Percentiles rank a stretch among this genome's conserved stretches.
Conservation (phyloP, 768 basidiomycete species). For the Saitozyma sp. region DNA sequence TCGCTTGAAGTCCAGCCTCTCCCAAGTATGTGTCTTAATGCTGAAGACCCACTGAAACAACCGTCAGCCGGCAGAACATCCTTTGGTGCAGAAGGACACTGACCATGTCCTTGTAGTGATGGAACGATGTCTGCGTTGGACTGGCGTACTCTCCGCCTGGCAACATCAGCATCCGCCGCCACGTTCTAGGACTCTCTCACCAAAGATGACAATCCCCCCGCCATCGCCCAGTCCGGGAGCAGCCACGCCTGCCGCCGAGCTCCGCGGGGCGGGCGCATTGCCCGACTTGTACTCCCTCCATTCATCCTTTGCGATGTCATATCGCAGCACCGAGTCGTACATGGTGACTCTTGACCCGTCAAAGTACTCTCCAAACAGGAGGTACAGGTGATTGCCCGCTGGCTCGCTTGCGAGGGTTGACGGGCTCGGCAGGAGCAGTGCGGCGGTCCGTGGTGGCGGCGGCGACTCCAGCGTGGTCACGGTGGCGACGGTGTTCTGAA, state of each 20-base stretch:
- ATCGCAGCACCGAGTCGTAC: neutral
- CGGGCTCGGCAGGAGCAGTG: constrained; percentile 69
- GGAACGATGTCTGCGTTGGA: constrained; percentile 76
- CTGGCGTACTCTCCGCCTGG: constrained; percentile 84
- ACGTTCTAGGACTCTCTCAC: constrained; percentile 52
- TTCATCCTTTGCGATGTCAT: constrained; percentile 62
- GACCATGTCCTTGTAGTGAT: constrained; percentile 78
- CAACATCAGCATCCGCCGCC: constrained; percentile 10
- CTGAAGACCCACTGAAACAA: constrained; percentile 63
- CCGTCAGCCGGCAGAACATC: neutral
- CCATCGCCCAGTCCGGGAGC: constrained; percentile 68
- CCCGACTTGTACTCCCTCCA: constrained; percentile 83
- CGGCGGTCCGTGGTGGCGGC: constrained; percentile 78
- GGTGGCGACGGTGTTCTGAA: constrained; percentile 73
- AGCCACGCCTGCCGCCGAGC: constrained; percentile 81
- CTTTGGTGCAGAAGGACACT: neutral
- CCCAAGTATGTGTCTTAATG: constrained; percentile 75
- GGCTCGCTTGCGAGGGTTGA: constrained; percentile 13
- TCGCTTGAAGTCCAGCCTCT: constrained; percentile 81
- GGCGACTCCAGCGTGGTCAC: constrained; percentile 65
- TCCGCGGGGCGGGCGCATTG: constrained; percentile 74
- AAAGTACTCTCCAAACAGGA: constrained; percentile 78
- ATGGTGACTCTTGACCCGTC: constrained; percentile 76
- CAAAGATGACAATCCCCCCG: constrained; percentile 81
- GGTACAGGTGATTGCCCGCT: constrained; percentile 5